phyloP scores from a whole-genome alignment of 2,329 filamentous ascomycete species.

The Pestalotiopsis sp. region DNA sequence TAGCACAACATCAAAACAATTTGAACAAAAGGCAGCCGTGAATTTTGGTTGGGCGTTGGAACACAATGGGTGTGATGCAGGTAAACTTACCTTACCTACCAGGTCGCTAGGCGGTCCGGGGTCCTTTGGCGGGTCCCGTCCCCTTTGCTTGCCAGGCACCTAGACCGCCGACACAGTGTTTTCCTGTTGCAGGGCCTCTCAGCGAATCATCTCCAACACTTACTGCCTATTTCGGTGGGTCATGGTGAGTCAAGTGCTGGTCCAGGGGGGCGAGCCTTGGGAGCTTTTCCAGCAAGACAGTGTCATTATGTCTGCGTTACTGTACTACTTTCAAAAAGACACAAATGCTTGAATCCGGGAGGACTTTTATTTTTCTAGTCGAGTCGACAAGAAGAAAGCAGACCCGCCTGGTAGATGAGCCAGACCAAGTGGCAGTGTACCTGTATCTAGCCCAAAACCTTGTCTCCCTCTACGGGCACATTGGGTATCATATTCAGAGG shows the following conservation, averaged over 20 bases:
- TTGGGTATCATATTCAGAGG: too few species aligned
- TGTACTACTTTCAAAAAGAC: too few species aligned
- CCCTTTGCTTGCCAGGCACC: neutral
- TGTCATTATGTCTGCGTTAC: neutral
- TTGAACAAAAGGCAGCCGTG: neutral
- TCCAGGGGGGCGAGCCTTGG: neutral
- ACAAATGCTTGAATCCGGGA: too few species aligned
- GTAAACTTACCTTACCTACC: neutral
- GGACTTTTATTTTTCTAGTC: too few species aligned
- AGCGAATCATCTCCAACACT: neutral
- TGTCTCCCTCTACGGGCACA: too few species aligned
- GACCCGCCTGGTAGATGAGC: too few species aligned
- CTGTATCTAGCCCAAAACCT: too few species aligned
- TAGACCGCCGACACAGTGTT: neutral
- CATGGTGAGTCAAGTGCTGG: neutral
- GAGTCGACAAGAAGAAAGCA: too few species aligned
- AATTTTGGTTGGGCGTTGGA: neutral
- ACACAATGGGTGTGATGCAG: neutral
- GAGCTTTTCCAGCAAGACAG: neutral
- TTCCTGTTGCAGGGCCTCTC: neutral
- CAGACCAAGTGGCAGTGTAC: too few species aligned
- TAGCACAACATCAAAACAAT: neutral
- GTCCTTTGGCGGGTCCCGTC: neutral
- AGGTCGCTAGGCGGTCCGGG: neutral
- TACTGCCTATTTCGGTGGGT: conserved; percentile 4